Base-by-base conservation (phyloP, 192 early-diverging fungal genomes). In the Dimargaris xerosporica region DNA sequence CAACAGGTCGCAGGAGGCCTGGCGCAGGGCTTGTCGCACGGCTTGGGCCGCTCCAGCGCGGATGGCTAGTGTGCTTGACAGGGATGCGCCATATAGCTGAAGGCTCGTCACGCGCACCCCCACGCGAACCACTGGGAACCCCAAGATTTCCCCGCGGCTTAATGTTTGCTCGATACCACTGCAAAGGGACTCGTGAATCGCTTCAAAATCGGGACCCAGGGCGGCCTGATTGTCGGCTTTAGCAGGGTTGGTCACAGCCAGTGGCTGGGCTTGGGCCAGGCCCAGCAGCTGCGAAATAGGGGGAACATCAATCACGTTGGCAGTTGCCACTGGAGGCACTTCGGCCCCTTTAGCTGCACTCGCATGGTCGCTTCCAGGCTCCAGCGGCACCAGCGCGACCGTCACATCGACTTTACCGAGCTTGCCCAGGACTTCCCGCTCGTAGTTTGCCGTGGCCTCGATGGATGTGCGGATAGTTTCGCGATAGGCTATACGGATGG, bases 401-500 rank as follows among this genome's bases (percentile, higher is more conserved):
- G 72, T 64, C 62, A 89, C 73, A 0, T 69, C 75, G 6, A 79
- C 82, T 44, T 78, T 80, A 7, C 71, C 70, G 21, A 76, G 66
- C 53, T 88, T 89, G 10, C 87, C 87, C 51, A 90, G 74, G 0
- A 88, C 67, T 50, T 88, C 85, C 31, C 73, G 79, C 54, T 89
- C 85, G 59, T 89, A 89, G 12, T 71, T 63, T 65, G 74, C 67
- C 0, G 64, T 62, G 9, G 71, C 67, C 0, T 71, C 63, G 16
- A 70, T 62, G 17, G 61, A 41, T 19, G 65, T 67, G 26, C 71
- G 69, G 46, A 79, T 71, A 7, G 79, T 88, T 62, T 98, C 95
- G 54, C 93, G 80, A 69, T 91, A 96, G 25, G 83, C 81, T 61
- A 98, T 91, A 39, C 83, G 76, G 76, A 96, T 88, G 39, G 76